phyloP scores from a whole-genome alignment of 106 monocot species.

The Dendrobium chrysotoxum region DNA sequence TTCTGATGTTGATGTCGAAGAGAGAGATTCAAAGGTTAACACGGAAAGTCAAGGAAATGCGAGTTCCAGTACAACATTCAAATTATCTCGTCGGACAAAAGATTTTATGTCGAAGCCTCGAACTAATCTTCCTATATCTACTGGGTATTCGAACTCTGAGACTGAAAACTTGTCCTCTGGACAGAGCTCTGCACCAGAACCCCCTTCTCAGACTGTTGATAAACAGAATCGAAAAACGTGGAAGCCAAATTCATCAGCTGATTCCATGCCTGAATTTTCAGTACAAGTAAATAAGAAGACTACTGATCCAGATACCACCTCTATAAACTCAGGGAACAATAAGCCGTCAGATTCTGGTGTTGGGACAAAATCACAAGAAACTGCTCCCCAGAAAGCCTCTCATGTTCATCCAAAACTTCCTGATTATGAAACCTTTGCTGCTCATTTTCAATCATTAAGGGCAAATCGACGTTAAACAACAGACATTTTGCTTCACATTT shows the following conservation, averaged over 20 bases:
- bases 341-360: slow-evolving; percentile 1
- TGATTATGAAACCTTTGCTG: slow-evolving; percentile 61
- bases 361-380: slow-evolving; percentile 18
- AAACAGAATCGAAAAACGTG: background rate
- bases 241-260: slow-evolving; percentile 9
- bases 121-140: slow-evolving; percentile 6
- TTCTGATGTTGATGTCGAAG: slow-evolving; percentile 11
- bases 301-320: background rate
- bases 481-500: background rate
- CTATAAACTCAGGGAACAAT: slow-evolving; percentile 11
- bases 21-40: background rate
- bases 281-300: background rate
- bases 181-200: background rate
- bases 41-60: slow-evolving; percentile 5
- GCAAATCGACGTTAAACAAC: slow-evolving; percentile 24
- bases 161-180: background rate
- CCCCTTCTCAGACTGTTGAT: background rate
- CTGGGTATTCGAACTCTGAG: background rate
- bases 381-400: slow-evolving; percentile 25
- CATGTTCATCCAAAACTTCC: slow-evolving; percentile 78
- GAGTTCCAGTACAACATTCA: slow-evolving; percentile 11
- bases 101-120: slow-evolving; percentile 14
- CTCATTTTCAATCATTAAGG: slow-evolving; percentile 61
- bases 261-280: background rate
- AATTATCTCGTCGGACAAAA: slow-evolving; percentile 42